These are phyloP conservation scores for Phaeosphaeria sp. DNA, from an alignment of 2,329 filamentous ascomycete genomes.

Conservation along the genomic window DNA sequence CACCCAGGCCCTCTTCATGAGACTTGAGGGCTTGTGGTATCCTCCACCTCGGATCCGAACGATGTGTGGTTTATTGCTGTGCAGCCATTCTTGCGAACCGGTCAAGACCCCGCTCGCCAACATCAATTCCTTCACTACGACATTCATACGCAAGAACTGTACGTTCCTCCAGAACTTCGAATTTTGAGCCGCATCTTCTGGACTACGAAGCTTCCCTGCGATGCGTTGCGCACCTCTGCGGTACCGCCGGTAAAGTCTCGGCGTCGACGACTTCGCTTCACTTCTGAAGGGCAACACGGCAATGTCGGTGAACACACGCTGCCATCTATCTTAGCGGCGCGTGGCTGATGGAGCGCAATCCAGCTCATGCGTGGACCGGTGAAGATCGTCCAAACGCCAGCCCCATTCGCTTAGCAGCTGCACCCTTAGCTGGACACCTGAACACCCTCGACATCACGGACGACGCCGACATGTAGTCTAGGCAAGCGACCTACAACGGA, in stretches of 20 bases:
- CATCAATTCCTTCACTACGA: background rate
- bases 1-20: background rate
- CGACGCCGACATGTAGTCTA: background rate
- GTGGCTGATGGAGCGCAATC: background rate
- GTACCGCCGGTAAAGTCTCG: background rate
- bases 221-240: slow-evolving; percentile 1
- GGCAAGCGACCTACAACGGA: background rate
- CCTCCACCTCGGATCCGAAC: background rate
- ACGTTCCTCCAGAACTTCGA: slow-evolving; percentile 3
- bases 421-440: background rate
- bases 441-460: background rate
- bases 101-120: slow-evolving; percentile 2
- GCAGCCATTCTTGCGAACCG: background rate
- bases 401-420: background rate
- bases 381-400: background rate
- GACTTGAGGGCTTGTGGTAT: background rate
- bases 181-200: background rate
- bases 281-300: background rate
- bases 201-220: background rate
- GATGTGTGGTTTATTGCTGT: background rate
- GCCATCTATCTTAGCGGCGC: background rate
- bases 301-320: background rate
- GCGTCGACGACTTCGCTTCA: background rate
- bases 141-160: background rate
- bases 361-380: background rate